Percentiles rank a stretch among this genome's conserved stretches.
Conservation (phyloP, 768 basidiomycete species). For the Kwoniella dendrophila region DNA sequence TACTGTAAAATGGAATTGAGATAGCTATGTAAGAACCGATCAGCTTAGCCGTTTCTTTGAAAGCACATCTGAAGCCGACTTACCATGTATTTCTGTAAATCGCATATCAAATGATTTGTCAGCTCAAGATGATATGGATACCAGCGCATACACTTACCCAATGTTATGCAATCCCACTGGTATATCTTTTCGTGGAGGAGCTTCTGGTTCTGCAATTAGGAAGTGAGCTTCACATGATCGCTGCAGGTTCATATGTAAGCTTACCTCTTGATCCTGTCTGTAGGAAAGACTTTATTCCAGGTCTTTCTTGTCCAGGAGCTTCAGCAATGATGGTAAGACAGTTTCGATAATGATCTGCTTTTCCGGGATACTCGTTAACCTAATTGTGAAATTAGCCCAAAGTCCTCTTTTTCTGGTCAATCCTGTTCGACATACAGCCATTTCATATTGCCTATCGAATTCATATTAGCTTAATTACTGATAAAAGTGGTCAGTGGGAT, state of each 20-base stretch:
- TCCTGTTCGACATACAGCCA: slow-evolving; percentile 32
- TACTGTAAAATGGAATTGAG: slow-evolving; percentile 55
- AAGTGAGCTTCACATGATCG: not conserved
- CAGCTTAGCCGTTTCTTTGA: not conserved
- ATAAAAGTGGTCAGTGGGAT: not conserved
- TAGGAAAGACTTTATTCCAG: slow-evolving; percentile 39
- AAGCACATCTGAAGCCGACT: not conserved
- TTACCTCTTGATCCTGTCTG: slow-evolving; percentile 38
- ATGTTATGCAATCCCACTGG: slow-evolving; percentile 52
- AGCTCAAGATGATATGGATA: not conserved
- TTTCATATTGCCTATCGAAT: slow-evolving; percentile 44
- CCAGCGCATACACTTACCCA: slow-evolving; percentile 31
- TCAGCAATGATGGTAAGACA: slow-evolving; percentile 45
- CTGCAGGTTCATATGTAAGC: slow-evolving; percentile 2
- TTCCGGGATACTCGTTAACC: slow-evolving; percentile 44
- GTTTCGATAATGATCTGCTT: slow-evolving; percentile 42
- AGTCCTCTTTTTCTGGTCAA: not conserved
- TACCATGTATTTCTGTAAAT: slow-evolving; percentile 53
- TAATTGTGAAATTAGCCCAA: slow-evolving; percentile 5
- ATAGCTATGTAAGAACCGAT: slow-evolving; percentile 34
- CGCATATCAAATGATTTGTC: slow-evolving; percentile 6
- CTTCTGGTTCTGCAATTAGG: slow-evolving; percentile 24
- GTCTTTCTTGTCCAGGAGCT: slow-evolving; percentile 38
- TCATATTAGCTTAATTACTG: not conserved
- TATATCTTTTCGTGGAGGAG: slow-evolving; percentile 41